Evolutionary conservation across 148 eudicot genomes (phyloP).

Genomic region (Polygonum maritimum): DNA sequence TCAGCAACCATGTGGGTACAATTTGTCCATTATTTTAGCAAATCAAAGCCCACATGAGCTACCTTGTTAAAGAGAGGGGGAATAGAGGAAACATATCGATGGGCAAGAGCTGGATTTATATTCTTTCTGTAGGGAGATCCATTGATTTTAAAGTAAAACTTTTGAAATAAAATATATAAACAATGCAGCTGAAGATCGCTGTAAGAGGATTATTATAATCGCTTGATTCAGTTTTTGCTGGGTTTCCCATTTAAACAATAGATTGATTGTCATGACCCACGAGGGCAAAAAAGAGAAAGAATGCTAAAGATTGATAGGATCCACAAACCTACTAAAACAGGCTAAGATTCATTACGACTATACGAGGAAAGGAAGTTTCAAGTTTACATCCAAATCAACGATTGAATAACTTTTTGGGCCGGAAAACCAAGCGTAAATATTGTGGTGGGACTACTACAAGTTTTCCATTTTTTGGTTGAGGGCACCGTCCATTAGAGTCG

Average conservation of each 20-base stretch:
- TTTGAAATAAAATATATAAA: not conserved
- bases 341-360: not conserved
- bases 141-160: not conserved
- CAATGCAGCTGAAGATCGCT: not conserved
- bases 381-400: too few relatives aligned
- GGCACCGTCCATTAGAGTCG: too few relatives aligned
- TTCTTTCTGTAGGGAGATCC: not conserved
- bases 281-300: not conserved
- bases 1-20: not conserved
- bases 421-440: too few relatives aligned
- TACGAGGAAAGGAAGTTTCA: not conserved
- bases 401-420: too few relatives aligned
- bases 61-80: not conserved
- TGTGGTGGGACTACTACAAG: too few relatives aligned
- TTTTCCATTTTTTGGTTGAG: too few relatives aligned
- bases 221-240: not conserved
- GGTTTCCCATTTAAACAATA: not conserved
- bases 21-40: not conserved
- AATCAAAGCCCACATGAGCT: not conserved
- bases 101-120: not conserved
- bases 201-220: not conserved
- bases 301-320: not conserved
- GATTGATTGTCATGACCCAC: not conserved
- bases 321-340: not conserved
- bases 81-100: not conserved